Evolutionary conservation across 2,329 filamentous ascomycete genomes (phyloP).

Genomic region (Camillea tinctor): DNA sequence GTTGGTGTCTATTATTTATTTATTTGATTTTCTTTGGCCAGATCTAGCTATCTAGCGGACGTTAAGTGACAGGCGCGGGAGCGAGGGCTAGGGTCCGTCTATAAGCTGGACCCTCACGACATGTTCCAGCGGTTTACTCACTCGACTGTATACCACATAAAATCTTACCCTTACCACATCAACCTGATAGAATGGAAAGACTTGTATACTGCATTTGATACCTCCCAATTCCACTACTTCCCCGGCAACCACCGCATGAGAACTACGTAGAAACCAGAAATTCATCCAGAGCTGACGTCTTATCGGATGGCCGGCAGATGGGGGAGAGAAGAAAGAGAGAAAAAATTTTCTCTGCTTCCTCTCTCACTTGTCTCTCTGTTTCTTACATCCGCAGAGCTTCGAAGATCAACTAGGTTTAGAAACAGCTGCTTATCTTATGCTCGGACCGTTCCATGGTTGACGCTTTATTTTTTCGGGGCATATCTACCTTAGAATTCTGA

Average conservation of each 20-base stretch:
- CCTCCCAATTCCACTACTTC: not conserved
- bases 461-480: constrained; percentile 16
- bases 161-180: constrained; percentile 20
- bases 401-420: constrained; percentile 6
- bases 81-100: constrained; percentile 14
- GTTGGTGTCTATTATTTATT: not conserved
- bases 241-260: constrained; percentile 16
- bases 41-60: constrained; percentile 15
- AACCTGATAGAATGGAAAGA: constrained; percentile 17
- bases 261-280: constrained; percentile 10
- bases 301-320: constrained; percentile 19
- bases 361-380: not conserved
- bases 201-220: no score
- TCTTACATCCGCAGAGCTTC: not conserved
- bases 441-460: constrained; percentile 16
- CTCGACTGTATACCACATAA: constrained; percentile 23
- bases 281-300: constrained; percentile 7
- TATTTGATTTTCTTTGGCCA: constrained; percentile 12
- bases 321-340: no score
- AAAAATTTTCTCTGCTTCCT: not conserved
- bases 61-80: constrained; percentile 12
- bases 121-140: constrained; percentile 19
- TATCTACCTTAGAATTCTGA: constrained; percentile 11
- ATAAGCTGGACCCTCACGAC: constrained; percentile 16
- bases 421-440: constrained; percentile 19